Evolutionary conservation across 2,329 filamentous ascomycete species (phyloP), one percentile per base, ranked within the genome.

Genomic region (Stachybotrys elegans): DNA sequence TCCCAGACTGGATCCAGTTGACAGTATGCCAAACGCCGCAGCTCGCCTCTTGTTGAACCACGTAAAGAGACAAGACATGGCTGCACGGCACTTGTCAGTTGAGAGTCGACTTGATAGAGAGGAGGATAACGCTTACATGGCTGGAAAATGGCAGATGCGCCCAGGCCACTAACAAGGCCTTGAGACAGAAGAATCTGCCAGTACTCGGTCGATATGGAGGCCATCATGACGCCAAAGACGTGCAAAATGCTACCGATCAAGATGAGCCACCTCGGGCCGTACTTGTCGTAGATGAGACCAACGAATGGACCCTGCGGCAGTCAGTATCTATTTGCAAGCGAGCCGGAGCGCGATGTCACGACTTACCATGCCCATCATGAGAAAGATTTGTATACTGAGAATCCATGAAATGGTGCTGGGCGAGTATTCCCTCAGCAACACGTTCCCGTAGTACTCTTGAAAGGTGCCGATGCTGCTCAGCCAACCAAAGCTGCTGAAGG

Each of bases 151-250:
- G 55, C 52, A 1, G 53, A 50, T 22, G 55, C 51, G 20, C 61
- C 60, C 22, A 66, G 48, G 31, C 55, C 56, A 12, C 52, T 56
- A 48, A 59, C 61, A 5, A 65, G 48, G 4, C 58, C 57, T 40
- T 66, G 63, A 8, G 59, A 51, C 1, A 66, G 49, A 13, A 66
- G 49, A 42, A 66, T 59, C 42, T 66, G 62, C 40, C 60, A 65
- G 50, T 65, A 66, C 38, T 62, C 31, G 1, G 49, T 59, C 5
- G 53, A 50, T 23, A 82, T 57, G 29, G 68, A 73, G 0, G 74
- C 69, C 76, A 81, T 79, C 75, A 83, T 81, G 14, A 82, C 54
- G 6, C 75, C 72, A 42, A 81, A 72, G 22, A 82, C 69, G 49
- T 79, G 73, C 25, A 78, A 55, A 43, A 78, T 61, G 1, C 69